Conservation (phyloP, 2,329 filamentous ascomycete species). For the Venturia oleaginea region DNA sequence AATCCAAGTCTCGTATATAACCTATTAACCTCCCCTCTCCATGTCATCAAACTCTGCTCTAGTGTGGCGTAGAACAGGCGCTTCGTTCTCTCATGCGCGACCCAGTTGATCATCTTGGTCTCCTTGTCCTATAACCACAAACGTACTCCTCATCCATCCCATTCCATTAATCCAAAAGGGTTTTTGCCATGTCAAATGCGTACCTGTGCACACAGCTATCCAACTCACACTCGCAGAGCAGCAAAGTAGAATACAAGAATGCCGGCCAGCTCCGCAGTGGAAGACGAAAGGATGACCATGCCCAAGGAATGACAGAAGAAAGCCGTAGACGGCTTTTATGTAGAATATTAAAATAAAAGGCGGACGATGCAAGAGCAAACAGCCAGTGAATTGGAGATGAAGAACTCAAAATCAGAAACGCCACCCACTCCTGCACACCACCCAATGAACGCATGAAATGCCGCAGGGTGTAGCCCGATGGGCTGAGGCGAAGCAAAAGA, state of each 20-base stretch:
- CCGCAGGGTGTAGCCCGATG: not conserved
- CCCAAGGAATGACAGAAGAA: not conserved
- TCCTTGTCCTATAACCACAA: not conserved
- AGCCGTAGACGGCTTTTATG: not conserved
- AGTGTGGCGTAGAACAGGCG: not conserved
- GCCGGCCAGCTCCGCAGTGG: not conserved
- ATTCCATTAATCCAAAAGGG: not conserved
- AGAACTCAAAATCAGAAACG: not conserved
- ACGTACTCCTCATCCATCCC: conserved; percentile 1
- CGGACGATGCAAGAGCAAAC: not conserved
- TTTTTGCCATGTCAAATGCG: not conserved
- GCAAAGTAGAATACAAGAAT: conserved; percentile 4
- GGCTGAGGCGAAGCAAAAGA: not conserved
- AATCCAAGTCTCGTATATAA: not conserved
- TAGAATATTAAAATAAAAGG: not conserved
- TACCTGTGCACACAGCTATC: not conserved
- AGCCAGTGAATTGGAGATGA: not conserved
- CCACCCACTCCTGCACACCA: not conserved
- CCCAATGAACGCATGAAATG: conserved; percentile 4
- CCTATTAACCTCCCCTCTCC: not conserved
- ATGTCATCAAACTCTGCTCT: not conserved
- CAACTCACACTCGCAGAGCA: not conserved
- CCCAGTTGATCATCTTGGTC: not conserved
- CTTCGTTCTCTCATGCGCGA: not conserved
- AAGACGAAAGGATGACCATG: not conserved